Conservation (phyloP, 306 rosid species). For the Corylus americana region DNA sequence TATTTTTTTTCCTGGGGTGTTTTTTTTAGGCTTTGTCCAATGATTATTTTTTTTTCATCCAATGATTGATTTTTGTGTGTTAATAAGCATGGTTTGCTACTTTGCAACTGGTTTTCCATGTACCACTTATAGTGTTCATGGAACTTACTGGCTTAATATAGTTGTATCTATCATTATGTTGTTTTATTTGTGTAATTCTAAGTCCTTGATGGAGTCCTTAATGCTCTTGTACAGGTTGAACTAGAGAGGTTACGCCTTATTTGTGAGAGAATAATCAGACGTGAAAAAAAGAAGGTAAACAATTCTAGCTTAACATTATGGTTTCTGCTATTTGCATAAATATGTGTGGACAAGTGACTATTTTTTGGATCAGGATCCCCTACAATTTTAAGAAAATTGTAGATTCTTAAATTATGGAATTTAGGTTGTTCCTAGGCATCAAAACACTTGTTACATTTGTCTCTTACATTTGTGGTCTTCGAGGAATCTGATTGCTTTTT, state of each 20-base stretch:
- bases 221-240: constrained; percentile 72
- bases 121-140: too few relatives aligned
- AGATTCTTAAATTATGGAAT: too few relatives aligned
- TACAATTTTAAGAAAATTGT: too few relatives aligned
- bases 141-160: too few relatives aligned
- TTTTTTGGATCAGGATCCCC: too few relatives aligned
- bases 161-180: not conserved
- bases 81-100: too few relatives aligned
- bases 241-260: constrained; percentile 93
- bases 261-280: constrained; percentile 91
- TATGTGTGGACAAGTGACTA: not conserved
- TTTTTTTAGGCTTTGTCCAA: too few relatives aligned
- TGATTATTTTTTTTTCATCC: too few relatives aligned
- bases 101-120: too few relatives aligned
- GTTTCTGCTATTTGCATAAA: not conserved
- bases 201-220: constrained; percentile 8
- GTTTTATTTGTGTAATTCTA: not conserved
- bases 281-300: constrained; percentile 90
- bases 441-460: not conserved
- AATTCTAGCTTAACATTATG: not conserved
- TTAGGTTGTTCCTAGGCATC: too few relatives aligned
- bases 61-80: too few relatives aligned
- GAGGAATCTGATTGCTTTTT: not conserved
- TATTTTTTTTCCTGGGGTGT: not conserved
- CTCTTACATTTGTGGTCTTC: not conserved